These are phyloP conservation scores for Phylloporus arenicola DNA, from an alignment of 768 basidiomycete species.

Conservation along the genomic window DNA sequence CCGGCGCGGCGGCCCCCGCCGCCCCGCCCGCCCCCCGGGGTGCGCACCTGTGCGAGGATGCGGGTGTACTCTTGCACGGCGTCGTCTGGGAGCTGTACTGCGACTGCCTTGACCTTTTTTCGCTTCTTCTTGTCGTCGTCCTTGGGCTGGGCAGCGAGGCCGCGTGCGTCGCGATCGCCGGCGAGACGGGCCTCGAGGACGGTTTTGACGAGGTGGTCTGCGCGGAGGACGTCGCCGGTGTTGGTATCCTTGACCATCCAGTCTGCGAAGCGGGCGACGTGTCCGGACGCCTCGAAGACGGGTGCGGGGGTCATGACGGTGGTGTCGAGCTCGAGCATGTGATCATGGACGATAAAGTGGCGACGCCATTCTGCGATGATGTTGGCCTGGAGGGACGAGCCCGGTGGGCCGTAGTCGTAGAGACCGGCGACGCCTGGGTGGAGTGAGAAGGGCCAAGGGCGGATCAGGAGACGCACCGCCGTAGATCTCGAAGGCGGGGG, in stretches of 20 bases:
- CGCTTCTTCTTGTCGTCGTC: conserved; percentile 48
- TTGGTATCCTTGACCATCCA: conserved; percentile 98
- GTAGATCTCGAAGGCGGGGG: conserved; percentile 98
- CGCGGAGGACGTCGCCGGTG: conserved; percentile 95
- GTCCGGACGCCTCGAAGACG: conserved; percentile 95
- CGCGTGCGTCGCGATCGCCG: conserved; percentile 87
- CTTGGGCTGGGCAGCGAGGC: conserved; percentile 64
- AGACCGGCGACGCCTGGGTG: conserved; percentile 85
- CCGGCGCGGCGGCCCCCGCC: no score
- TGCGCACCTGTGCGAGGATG: conserved; percentile 81
- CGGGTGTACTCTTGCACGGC: conserved; percentile 73
- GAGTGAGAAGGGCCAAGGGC: neutral
- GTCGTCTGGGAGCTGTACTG: conserved; percentile 69
- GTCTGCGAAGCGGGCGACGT: conserved; percentile 96
- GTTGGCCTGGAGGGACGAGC: conserved; percentile 93
- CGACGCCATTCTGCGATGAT: conserved; percentile 94
- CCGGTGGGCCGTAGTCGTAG: conserved; percentile 97
- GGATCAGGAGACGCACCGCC: conserved; percentile 56
- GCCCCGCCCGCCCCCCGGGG: no score
- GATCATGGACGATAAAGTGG: conserved; percentile 97
- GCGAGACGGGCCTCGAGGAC: conserved; percentile 88
- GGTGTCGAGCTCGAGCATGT: conserved; percentile 98
- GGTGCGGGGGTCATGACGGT: conserved; percentile 95
- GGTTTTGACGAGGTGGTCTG: conserved; percentile 91
- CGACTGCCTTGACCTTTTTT: conserved; percentile 60